Evolutionary conservation across 73 alveolate species (phyloP).

Genomic region (Blepharisma stoltei): DNA sequence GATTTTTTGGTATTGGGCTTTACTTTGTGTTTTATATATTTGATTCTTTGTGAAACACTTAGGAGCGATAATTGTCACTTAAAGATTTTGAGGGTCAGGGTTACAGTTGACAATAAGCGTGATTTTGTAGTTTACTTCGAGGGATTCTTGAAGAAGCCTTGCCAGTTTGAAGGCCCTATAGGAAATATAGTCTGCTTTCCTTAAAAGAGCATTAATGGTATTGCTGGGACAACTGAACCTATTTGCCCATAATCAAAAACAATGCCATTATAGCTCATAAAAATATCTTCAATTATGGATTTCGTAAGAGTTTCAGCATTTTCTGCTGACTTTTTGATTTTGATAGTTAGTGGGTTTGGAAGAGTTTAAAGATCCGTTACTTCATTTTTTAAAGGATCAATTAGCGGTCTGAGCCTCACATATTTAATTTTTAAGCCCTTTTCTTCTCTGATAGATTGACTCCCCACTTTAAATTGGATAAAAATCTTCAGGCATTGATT

Average conservation of each 20-base stretch:
- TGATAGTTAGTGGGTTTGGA: too few species aligned
- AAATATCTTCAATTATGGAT: slow-evolving; percentile 56
- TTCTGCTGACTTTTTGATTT: too few species aligned
- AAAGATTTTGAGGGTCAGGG: slow-evolving; percentile 71
- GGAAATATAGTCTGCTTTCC: slow-evolving; percentile 70
- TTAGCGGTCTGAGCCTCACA: too few species aligned
- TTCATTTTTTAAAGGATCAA: too few species aligned
- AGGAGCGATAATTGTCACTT: slow-evolving; percentile 76
- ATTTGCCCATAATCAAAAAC: slow-evolving; percentile 90
- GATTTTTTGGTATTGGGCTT: slow-evolving; percentile 8
- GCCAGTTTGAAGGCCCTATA: slow-evolving; percentile 90
- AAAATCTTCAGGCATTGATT: too few species aligned
- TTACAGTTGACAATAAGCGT: slow-evolving; percentile 81
- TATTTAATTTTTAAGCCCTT: too few species aligned
- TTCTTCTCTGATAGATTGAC: too few species aligned
- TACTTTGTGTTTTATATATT: slow-evolving; percentile 34
- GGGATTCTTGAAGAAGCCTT: slow-evolving; percentile 80
- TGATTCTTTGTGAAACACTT: slow-evolving; percentile 92
- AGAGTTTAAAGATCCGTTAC: too few species aligned
- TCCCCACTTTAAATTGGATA: too few species aligned
- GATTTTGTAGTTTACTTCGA: slow-evolving; percentile 93
- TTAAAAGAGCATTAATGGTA: slow-evolving; percentile 66
- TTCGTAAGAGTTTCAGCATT: slow-evolving; percentile 31
- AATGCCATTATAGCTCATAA: slow-evolving; percentile 83
- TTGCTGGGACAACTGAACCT: slow-evolving; percentile 78